phyloP scores from a whole-genome alignment of 208 protist genomes.

The Acanthamoeba castellanii region DNA sequence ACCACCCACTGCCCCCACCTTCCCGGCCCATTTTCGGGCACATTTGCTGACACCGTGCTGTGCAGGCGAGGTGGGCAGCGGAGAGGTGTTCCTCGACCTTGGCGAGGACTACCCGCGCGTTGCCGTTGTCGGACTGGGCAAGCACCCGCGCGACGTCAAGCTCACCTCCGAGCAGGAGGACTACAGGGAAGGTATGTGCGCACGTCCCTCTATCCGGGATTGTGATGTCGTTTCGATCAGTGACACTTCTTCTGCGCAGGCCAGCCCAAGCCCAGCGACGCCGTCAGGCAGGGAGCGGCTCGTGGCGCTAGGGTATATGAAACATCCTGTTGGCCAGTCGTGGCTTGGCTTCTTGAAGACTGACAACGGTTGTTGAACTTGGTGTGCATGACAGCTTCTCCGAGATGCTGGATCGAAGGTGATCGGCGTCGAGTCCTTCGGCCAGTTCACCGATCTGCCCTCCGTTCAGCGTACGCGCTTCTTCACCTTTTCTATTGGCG shows the following conservation, averaged over 20 bases:
- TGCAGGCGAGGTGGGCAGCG: neutral
- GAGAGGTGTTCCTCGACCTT: conserved; percentile 29
- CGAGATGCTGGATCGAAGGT: neutral
- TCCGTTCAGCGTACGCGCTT: neutral
- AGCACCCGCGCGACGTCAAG: conserved; percentile 25
- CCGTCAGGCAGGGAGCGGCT: conserved; percentile 43
- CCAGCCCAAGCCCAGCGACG: conserved; percentile 1
- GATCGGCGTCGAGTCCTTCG: neutral
- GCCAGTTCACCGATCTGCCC: neutral
- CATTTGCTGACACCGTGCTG: neutral
- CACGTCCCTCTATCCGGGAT: neutral
- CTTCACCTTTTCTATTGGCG: neutral
- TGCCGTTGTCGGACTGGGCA: conserved; percentile 23
- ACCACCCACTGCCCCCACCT: neutral
- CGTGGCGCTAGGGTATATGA: conserved; percentile 8
- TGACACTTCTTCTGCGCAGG: neutral
- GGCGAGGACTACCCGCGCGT: neutral
- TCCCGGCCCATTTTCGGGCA: neutral
- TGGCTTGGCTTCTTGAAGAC: too few species aligned
- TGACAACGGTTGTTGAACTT: neutral
- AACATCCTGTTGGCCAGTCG: neutral
- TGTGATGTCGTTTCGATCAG: neutral
- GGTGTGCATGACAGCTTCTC: neutral
- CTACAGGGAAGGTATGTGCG: conserved; percentile 6
- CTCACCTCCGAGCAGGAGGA: conserved; percentile 4